phyloP scores from a whole-genome alignment of 2,329 filamentous ascomycete species.

The Zymoseptoria ardabiliae region DNA sequence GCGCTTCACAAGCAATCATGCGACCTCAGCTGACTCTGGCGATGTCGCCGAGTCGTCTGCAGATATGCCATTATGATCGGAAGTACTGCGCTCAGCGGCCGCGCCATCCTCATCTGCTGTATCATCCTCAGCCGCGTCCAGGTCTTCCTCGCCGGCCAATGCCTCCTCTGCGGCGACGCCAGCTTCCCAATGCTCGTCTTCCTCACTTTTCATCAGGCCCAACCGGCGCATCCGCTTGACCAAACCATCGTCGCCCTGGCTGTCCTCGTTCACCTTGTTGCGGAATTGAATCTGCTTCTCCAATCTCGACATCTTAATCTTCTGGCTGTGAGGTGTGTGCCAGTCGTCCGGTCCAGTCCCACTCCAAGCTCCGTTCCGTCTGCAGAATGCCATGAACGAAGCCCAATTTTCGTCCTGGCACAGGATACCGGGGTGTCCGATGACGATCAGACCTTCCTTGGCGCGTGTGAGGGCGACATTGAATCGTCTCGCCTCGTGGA shows the following conservation, averaged over 20 bases:
- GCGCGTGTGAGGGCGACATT: conserved; percentile 24
- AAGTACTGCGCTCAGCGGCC: background rate
- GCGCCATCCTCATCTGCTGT: background rate
- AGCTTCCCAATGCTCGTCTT: background rate
- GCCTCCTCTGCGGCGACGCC: background rate
- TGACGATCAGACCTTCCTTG: conserved; percentile 21
- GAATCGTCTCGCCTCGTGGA: conserved; percentile 20
- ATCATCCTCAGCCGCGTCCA: background rate
- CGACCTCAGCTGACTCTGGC: background rate
- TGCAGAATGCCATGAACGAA: conserved; percentile 19
- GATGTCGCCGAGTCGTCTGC: background rate
- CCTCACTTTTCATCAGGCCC: background rate
- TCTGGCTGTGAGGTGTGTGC: conserved; percentile 7
- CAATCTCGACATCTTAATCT: conserved; percentile 14
- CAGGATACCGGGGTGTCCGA: conserved; percentile 19
- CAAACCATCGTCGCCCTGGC: background rate
- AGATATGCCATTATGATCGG: background rate
- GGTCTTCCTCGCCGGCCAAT: background rate
- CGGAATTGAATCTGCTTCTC: conserved; percentile 13
- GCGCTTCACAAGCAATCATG: background rate
- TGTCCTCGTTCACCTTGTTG: background rate
- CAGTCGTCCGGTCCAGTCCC: conserved; percentile 2
- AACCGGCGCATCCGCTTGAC: background rate
- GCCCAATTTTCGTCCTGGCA: conserved; percentile 19
- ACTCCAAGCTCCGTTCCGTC: conserved; percentile 12